Base-by-base conservation (phyloP, 345 rosid species). In the Capsella bursapastoris region DNA sequence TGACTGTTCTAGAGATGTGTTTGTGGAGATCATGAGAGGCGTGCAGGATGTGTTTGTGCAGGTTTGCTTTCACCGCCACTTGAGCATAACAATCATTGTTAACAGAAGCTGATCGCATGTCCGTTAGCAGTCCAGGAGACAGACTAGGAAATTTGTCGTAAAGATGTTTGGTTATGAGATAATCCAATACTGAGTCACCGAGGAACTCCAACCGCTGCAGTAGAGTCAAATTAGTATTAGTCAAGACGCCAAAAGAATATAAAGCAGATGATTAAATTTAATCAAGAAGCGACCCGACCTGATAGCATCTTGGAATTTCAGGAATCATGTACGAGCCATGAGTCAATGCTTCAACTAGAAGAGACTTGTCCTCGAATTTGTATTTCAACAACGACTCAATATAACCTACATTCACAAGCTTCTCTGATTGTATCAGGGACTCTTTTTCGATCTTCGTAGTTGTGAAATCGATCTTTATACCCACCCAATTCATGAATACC, bases 251-350 rank as follows among this genome's bases (percentile, higher is more conserved):
- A 16, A 47, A 10, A 57, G 11, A 48, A 32, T 7, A 15, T 7
- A 16, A 12, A 28, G 25, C 61, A 47, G 6, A 18, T 27, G 43
- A 73, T 4, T 27, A 25, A 22, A 28, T 7, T 32, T 57, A 5
- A 71, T 8, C 45, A 51, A 64, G 29, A 70, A 77, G 40, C 0
- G 40, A 70, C 7, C 3, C 5, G 50, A 94, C 98, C 97, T 94
- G 96, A 83, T 92, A 95, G 61, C 97, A 95, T 73, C 86, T 85
- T 44, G 96, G 92, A 65, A 90, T 85, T 64, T 90, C 96, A n/a
- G 97, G 87, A 58, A 86, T 76, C 97, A 90, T 89, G 82, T 82
- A 92, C 40, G 99, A 95, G 47, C 94, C 98, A 78, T 95, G 99
- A 15, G 96, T 95, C 70, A 95, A 72, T 35, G 99, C 99, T 79